These are phyloP conservation scores for Lactarius trivialis DNA, from an alignment of 768 basidiomycete genomes.

Conservation along the genomic window DNA sequence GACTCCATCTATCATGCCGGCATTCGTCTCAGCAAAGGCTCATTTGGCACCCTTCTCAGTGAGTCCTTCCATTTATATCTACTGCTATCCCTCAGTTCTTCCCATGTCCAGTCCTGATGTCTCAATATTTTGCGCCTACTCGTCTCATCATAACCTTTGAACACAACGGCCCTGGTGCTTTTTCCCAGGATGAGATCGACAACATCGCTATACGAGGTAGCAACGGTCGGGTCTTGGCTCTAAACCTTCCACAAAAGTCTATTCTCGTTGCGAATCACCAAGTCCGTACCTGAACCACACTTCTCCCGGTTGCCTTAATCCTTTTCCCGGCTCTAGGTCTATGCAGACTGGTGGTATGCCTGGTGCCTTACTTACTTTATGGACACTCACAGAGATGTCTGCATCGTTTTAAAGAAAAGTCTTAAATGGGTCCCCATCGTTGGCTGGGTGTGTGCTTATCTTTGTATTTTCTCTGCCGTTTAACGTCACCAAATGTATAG, in stretches of 20 bases:
- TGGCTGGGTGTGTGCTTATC: conserved; percentile 62
- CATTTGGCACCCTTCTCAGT: conserved; percentile 73
- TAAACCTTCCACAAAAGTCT: conserved; percentile 72
- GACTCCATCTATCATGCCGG: conserved; percentile 57
- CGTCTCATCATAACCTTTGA: conserved; percentile 68
- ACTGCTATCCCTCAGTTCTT: not conserved
- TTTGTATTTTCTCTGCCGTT: not conserved
- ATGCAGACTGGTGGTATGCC: conserved; percentile 80
- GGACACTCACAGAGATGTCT: conserved; percentile 60
- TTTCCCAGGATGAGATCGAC: conserved; percentile 54
- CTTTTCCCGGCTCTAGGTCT: conserved; percentile 41
- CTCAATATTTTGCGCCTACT: conserved; percentile 78
- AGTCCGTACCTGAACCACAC: conserved; percentile 34
- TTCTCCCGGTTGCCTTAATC: not conserved
- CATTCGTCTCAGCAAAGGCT: conserved; percentile 75
- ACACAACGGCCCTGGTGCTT: conserved; percentile 54
- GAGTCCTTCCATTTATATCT: conserved; percentile 24
- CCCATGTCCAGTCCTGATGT: conserved; percentile 55
- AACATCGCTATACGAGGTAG: conserved; percentile 49
- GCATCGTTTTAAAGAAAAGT: conserved; percentile 89
- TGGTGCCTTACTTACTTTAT: conserved; percentile 79
- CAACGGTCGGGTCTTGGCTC: conserved; percentile 47
- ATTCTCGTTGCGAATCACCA: conserved; percentile 93
- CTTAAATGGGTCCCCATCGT: conserved; percentile 80
- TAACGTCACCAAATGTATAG: conserved; percentile 31